Conservation (phyloP, 805 yeast genomes). For the Hanseniaspora occidentalis region DNA sequence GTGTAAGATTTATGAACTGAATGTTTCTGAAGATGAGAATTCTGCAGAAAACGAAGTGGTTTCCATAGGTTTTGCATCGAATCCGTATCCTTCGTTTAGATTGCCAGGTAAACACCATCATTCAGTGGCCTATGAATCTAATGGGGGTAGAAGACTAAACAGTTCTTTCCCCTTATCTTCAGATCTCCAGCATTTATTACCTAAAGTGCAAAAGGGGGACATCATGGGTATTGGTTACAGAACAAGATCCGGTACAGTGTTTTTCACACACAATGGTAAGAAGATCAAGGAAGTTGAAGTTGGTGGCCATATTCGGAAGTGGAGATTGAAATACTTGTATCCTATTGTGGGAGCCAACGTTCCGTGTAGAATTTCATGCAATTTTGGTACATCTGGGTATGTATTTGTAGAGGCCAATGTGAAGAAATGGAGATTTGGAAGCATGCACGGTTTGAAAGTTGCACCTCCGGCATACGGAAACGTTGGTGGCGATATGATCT, state of each 20-base stretch:
- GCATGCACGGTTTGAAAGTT: slow-evolving; percentile 71
- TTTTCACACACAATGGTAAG: slow-evolving; percentile 91
- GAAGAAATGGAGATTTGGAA: slow-evolving; percentile 94
- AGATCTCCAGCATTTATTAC: slow-evolving; percentile 40
- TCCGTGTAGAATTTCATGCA: slow-evolving; percentile 73
- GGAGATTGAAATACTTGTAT: slow-evolving; percentile 56
- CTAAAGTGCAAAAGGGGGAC: slow-evolving; percentile 65
- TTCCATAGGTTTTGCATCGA: slow-evolving; percentile 69
- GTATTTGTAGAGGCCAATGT: slow-evolving; percentile 89
- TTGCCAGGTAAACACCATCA: slow-evolving; percentile 84
- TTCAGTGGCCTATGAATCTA: slow-evolving; percentile 79
- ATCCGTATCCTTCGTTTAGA: slow-evolving; percentile 89
- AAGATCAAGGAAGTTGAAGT: slow-evolving; percentile 69
- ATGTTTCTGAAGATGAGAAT: slow-evolving; percentile 29
- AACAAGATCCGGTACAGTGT: slow-evolving; percentile 70
- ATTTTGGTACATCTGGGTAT: slow-evolving; percentile 80
- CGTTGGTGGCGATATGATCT: slow-evolving; percentile 61
- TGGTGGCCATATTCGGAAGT: slow-evolving; percentile 67
- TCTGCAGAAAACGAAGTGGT: slow-evolving; percentile 33
- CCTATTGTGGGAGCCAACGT: slow-evolving; percentile 88
- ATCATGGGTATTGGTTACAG: slow-evolving; percentile 88
- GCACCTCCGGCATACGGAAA: slow-evolving; percentile 91
- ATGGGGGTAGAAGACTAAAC: slow-evolving; percentile 67
- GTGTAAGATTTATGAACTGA: slow-evolving; percentile 63
- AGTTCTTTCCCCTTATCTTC: slow-evolving; percentile 49